Conservation (phyloP, 2,329 filamentous ascomycete species). For the Coniosporium tulheliwenetii region DNA sequence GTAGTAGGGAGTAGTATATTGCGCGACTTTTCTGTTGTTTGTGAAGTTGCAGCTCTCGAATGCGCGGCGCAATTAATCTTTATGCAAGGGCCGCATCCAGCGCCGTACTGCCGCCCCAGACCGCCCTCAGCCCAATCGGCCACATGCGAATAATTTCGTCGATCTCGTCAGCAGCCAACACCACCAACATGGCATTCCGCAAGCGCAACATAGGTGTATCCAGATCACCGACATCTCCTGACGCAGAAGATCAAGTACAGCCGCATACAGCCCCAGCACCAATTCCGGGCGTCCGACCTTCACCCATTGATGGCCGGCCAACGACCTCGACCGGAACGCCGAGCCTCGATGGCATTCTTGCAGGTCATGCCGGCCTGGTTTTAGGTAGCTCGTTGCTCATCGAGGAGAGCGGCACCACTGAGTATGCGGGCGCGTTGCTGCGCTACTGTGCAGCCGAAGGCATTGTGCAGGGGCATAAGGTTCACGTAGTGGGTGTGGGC, state of each 20-base stretch:
- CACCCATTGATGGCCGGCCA: constrained; percentile 70
- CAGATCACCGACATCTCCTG: constrained; percentile 10
- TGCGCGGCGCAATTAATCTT: too few relatives aligned
- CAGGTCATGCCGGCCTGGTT: constrained; percentile 71
- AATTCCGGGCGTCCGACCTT: constrained; percentile 55
- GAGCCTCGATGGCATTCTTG: constrained; percentile 71
- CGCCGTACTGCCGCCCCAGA: too few relatives aligned
- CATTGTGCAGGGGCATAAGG: constrained; percentile 73
- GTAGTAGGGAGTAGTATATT: too few relatives aligned
- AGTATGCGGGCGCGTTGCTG: constrained; percentile 73
- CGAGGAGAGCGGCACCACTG: constrained; percentile 83
- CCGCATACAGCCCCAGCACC: constrained; percentile 9
- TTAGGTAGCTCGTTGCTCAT: constrained; percentile 68
- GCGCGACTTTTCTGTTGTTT: too few relatives aligned
- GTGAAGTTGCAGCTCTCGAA: too few relatives aligned
- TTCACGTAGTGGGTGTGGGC: constrained; percentile 70
- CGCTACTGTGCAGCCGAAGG: constrained; percentile 89
- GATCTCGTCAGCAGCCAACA: neutral
- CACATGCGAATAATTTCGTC: too few relatives aligned
- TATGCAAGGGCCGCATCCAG: too few relatives aligned
- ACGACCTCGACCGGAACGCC: constrained; percentile 85
- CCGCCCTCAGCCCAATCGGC: too few relatives aligned
- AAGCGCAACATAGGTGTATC: constrained; percentile 48
- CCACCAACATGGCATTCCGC: constrained; percentile 44
- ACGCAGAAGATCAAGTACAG: constrained; percentile 18